Conservation (phyloP, 2,329 filamentous ascomycete genomes). For the Eurotiales sp. region DNA sequence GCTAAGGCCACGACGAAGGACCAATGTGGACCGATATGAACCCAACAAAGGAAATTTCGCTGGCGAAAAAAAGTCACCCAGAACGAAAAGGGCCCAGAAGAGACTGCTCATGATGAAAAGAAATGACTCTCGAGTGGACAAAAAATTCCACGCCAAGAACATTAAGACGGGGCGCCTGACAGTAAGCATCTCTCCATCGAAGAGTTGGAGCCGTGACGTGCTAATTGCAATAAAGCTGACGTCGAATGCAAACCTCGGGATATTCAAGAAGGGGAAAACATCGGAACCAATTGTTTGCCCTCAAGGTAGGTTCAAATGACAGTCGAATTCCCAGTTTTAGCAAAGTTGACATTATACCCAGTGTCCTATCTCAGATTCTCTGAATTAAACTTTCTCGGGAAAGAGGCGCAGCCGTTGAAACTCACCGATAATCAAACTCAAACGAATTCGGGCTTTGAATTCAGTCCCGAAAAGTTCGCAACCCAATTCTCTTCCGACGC, state of each 20-base stretch:
- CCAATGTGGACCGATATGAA: conserved; percentile 55
- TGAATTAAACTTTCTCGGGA: conserved; percentile 17
- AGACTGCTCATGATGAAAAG: conserved; percentile 23
- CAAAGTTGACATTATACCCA: background rate
- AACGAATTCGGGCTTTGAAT: background rate
- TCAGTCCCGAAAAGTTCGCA: background rate
- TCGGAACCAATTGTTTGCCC: conserved; percentile 27
- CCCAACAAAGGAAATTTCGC: conserved; percentile 22
- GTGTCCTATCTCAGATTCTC: conserved; percentile 4
- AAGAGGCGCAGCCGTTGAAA: background rate
- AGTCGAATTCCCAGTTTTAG: background rate
- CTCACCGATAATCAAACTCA: background rate
- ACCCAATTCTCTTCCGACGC: background rate
- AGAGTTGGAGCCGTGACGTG: background rate
- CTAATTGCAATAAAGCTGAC: conserved; percentile 22
- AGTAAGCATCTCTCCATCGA: conserved; percentile 31
- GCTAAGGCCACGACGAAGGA: conserved; percentile 54
- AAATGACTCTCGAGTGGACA: conserved; percentile 44
- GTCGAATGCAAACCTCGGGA: conserved; percentile 22
- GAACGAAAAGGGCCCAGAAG: conserved; percentile 16
- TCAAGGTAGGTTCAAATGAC: conserved; percentile 16
- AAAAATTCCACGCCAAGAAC: conserved; percentile 54
- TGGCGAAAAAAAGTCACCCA: background rate
- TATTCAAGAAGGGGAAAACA: conserved; percentile 35
- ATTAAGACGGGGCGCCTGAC: conserved; percentile 53